Conservation (phyloP, 768 basidiomycete species). For the Roridomyces roridus region DNA sequence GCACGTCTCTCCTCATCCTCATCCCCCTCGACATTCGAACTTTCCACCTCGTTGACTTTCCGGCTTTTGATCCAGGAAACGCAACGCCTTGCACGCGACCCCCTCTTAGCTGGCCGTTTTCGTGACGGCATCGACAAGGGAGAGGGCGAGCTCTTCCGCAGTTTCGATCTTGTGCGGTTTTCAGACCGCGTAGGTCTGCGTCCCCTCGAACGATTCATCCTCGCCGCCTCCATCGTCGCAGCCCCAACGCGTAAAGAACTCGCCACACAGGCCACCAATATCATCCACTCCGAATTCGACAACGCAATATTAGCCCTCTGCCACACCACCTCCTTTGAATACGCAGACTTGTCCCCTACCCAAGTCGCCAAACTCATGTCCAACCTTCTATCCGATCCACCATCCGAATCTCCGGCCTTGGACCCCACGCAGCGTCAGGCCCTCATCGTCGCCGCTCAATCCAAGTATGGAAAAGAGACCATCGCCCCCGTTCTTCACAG, state of each 20-base stretch:
- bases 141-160: slow-evolving; percentile 82
- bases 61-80: slow-evolving; percentile 88
- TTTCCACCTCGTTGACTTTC: slow-evolving; percentile 81
- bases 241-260: slow-evolving; percentile 61
- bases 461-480: slow-evolving; percentile 82
- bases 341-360: slow-evolving; percentile 74
- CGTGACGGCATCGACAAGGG: slow-evolving; percentile 89
- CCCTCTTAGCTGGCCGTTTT: slow-evolving; percentile 88
- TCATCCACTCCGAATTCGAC: slow-evolving; percentile 82
- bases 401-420: slow-evolving; percentile 72
- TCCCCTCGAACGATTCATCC: slow-evolving; percentile 79
- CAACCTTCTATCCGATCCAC: slow-evolving; percentile 76
- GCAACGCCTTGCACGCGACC: slow-evolving; percentile 88
- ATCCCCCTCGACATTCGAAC: slow-evolving; percentile 70
- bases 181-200: slow-evolving; percentile 81
- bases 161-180: slow-evolving; percentile 85
- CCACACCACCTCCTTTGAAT: slow-evolving; percentile 83
- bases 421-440: slow-evolving; percentile 78
- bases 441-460: slow-evolving; percentile 74
- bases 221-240: slow-evolving; percentile 76
- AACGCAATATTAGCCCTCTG: slow-evolving; percentile 77
- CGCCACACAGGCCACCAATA: slow-evolving; percentile 66
- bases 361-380: slow-evolving; percentile 83
- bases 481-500: slow-evolving; percentile 76
- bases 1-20: slow-evolving; percentile 65